Evolutionary conservation across 192 early-diverging fungal species (phyloP).

Genomic region (Phlyctochytrium bullatum): DNA sequence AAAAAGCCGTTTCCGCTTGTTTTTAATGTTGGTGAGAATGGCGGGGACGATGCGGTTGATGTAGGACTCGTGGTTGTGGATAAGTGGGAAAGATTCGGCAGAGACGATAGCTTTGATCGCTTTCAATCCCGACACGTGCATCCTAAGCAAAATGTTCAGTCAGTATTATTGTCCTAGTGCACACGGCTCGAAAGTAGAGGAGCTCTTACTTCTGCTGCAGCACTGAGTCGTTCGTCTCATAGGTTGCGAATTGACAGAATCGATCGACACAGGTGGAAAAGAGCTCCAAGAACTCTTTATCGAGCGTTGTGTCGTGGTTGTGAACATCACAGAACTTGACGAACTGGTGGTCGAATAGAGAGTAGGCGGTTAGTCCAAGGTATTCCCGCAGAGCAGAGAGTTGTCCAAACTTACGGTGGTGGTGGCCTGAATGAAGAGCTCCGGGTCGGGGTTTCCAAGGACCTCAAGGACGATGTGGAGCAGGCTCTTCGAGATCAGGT

Average conservation of each 20-base stretch:
- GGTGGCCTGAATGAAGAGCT: constrained; percentile 57
- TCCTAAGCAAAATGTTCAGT: constrained; percentile 10
- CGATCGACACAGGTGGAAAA: constrained; percentile 30
- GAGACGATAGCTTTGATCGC: constrained; percentile 34
- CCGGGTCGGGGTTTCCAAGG: constrained; percentile 55
- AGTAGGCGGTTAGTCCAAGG: background rate
- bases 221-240: constrained; percentile 6
- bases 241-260: constrained; percentile 29
- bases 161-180: background rate
- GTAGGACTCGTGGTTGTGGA: constrained; percentile 21
- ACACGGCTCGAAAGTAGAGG: no score
- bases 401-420: constrained; percentile 45
- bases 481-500: constrained; percentile 79
- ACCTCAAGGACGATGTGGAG: constrained; percentile 66
- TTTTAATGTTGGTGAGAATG: constrained; percentile 36
- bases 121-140: constrained; percentile 37
- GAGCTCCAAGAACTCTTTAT: constrained; percentile 48
- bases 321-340: constrained; percentile 58
- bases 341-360: constrained; percentile 42
- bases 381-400: background rate
- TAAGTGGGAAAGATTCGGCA: constrained; percentile 28
- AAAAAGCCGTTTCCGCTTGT: background rate
- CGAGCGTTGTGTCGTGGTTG: constrained; percentile 71
- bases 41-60: constrained; percentile 34
- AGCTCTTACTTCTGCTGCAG: constrained; percentile 33